These are phyloP conservation scores for Helianthus annuus DNA, from an alignment of 129 eudicot species.

Conservation along the genomic window DNA sequence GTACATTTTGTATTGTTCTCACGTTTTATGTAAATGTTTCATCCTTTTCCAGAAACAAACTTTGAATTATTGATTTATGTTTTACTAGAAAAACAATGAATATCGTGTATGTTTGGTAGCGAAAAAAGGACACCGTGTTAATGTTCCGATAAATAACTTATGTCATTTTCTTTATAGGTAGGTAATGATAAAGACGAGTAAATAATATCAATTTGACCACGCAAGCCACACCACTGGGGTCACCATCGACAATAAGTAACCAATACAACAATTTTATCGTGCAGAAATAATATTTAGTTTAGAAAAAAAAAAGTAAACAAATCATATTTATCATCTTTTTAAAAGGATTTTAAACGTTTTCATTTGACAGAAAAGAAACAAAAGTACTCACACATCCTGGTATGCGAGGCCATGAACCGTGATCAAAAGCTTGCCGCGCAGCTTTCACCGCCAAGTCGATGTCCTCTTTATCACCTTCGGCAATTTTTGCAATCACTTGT, in stretches of 20 bases:
- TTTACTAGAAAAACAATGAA: no score
- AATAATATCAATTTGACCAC: neutral
- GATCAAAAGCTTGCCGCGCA: conserved; percentile 77
- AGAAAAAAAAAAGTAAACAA: neutral
- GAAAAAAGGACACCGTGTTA: no score
- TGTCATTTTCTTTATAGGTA: no score
- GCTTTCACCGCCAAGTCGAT: conserved; percentile 78
- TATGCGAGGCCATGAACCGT: conserved; percentile 84
- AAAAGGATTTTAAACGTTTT: no score
- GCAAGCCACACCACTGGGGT: neutral
- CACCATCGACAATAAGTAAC: neutral
- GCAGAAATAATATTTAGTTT: neutral
- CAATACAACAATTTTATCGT: neutral
- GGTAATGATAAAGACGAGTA: no score
- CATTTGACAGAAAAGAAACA: neutral
- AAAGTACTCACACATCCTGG: conserved; percentile 49
- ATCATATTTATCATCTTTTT: no score
- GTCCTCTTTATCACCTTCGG: conserved; percentile 68
- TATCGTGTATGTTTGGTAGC: no score
- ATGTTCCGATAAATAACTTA: no score
- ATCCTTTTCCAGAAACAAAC: no score
- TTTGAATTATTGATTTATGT: no score
- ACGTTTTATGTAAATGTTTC: no score
- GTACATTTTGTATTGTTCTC: no score
- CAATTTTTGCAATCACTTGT: conserved; percentile 50